Evolutionary conservation across 2,329 filamentous ascomycete species (phyloP).

Genomic region (Apiospora aurea): DNA sequence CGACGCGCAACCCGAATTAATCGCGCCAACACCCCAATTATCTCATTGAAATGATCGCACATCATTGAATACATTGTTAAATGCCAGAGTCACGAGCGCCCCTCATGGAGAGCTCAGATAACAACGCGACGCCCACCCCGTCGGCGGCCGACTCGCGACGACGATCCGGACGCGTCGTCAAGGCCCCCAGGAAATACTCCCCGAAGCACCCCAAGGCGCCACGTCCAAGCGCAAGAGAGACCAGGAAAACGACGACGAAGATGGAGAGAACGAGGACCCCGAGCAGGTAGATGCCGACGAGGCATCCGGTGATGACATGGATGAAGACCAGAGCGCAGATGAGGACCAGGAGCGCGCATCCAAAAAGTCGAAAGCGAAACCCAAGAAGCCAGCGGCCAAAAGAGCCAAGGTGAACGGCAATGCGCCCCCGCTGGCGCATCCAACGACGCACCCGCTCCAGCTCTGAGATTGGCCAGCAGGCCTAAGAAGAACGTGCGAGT

Average conservation of each 20-base stretch:
- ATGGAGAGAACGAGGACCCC: conserved; percentile 51
- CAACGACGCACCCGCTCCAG: conserved; percentile 39
- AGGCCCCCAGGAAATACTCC: conserved; percentile 65
- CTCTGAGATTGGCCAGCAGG: conserved; percentile 54
- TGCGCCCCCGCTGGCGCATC: conserved; percentile 46
- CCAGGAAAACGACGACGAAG: conserved; percentile 53
- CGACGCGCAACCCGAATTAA: conserved; percentile 5
- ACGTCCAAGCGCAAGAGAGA: conserved; percentile 66
- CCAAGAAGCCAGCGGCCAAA: conserved; percentile 66
- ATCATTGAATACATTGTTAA: conserved; percentile 37
- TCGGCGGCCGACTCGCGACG: conserved; percentile 63
- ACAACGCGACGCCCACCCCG: conserved; percentile 61
- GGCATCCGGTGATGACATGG: conserved; percentile 43
- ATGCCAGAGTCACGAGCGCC: conserved; percentile 53
- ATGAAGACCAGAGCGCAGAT: conserved; percentile 47
- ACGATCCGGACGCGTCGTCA: conserved; percentile 73
- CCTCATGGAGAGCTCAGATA: conserved; percentile 62
- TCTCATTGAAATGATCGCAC: conserved; percentile 35
- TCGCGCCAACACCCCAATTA: conserved; percentile 19
- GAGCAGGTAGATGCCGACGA: conserved; percentile 46
- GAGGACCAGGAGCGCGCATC: conserved; percentile 53
- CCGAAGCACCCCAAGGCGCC: conserved; percentile 50
- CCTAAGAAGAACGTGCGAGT: conserved; percentile 64
- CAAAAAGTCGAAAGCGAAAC: conserved; percentile 49
- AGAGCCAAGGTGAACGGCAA: conserved; percentile 70